phyloP scores from a whole-genome alignment of 208 protist species.

The Leishmania lainsoni region DNA sequence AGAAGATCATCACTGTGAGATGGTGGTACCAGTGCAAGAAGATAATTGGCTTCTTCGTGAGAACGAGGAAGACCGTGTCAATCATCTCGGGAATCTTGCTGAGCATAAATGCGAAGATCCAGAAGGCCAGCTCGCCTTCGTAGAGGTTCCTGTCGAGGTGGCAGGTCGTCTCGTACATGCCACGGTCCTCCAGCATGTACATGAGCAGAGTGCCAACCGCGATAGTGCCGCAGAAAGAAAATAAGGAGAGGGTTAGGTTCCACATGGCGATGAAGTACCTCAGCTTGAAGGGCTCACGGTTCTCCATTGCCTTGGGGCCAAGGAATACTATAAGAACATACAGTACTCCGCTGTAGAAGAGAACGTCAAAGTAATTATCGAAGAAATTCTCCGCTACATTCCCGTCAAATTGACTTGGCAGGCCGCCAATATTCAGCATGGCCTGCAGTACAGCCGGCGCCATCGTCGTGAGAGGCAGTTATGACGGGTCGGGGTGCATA shows the following conservation, averaged over 20 bases:
- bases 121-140: slow-evolving; percentile 46
- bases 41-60: slow-evolving; percentile 87
- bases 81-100: slow-evolving; percentile 91
- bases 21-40: slow-evolving; percentile 96
- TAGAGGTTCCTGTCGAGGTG: slow-evolving; percentile 46
- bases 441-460: slow-evolving; percentile 19
- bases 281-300: slow-evolving; percentile 58
- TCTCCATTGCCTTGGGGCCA: slow-evolving; percentile 62
- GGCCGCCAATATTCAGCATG: slow-evolving; percentile 37
- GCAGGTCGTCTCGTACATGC: slow-evolving; percentile 59
- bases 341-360: slow-evolving; percentile 45
- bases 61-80: slow-evolving; percentile 85
- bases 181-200: slow-evolving; percentile 35
- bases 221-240: slow-evolving; percentile 56
- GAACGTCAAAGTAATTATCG: slow-evolving; percentile 52
- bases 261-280: slow-evolving; percentile 60
- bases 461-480: slow-evolving; percentile 3
- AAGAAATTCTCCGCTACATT: slow-evolving; percentile 41
- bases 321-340: slow-evolving; percentile 72
- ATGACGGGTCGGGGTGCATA: background rate
- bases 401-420: slow-evolving; percentile 46
- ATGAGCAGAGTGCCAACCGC: slow-evolving; percentile 33
- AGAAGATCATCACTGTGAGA: slow-evolving; percentile 89
- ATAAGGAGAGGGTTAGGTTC: slow-evolving; percentile 82
- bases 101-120: slow-evolving; percentile 74